Base-by-base conservation (phyloP, 495 filamentous ascomycete species). In the Podospora tetraspora region DNA sequence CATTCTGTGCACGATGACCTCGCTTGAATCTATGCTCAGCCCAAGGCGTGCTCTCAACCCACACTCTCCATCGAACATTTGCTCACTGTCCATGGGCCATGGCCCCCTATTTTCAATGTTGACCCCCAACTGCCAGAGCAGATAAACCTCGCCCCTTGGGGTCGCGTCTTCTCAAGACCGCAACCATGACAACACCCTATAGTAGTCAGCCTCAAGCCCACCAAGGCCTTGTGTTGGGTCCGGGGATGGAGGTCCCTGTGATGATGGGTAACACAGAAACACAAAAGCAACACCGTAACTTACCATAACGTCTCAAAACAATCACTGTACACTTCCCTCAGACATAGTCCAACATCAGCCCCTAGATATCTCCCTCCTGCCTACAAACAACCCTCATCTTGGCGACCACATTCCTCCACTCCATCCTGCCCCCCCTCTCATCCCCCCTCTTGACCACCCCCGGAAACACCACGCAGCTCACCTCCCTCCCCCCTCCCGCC, bases 371-470 rank as follows among this genome's bases (percentile, higher is more conserved):
- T 79, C 74, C 82, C 68, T 84, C 84, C 13, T 80, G 79, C 57
- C 74, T 77, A 76, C 85, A 87, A 29, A 86, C 72, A 7, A 87
- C 85, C 68, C 79, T 80, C 13, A 83, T 81, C 73, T 85, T 87
- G 62, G 80, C 75, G 61, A 87, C 83, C 21, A 87, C 82, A 73
- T 87, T 87, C 37, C 77, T 76, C 67, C 82, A 82, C 66, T 86
- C 83, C 56, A 81, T 74, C 60, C 84, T 80, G 30, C 79, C 78
- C 34, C 84, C 85, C 65, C 79, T 84, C 75, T 85, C 85, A 74
- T 87, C 85, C 22, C 85, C 85, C 9, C 73, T 73, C 72, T 88
- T 87, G 57, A 84, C 76, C 22, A 86, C 79, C 22, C 82, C 84
- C 9, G 84, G 84, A 66, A 86, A 86, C 1, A 83, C 82, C 62